Base-by-base conservation (phyloP, 2,329 filamentous ascomycete species). In the Venturia carpophila region DNA sequence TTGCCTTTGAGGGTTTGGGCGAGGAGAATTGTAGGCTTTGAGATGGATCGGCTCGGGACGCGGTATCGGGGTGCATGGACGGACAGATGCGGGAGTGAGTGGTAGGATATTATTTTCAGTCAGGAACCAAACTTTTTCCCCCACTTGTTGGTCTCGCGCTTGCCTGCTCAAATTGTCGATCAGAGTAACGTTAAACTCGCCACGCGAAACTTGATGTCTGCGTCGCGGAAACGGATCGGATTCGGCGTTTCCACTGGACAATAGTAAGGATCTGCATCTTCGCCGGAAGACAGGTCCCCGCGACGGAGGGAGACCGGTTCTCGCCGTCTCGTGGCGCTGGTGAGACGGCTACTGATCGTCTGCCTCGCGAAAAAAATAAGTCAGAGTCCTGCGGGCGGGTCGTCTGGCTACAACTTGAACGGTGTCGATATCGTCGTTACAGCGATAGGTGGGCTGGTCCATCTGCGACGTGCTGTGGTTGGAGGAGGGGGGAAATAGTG, bases 51-150 rank as follows among this genome's bases (percentile, higher is more conserved):
- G 7, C n/a, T 9, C 5, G 42, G 17, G n/a, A 24, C 19, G 45
- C 45, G 45, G 10, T 21, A 5, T 47, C 5, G n/a, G n/a, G 21
- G 49, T 30, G 15, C 52, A 58, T 58, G 27, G 52, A 37, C n/a
- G 52, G 17, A 58, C 19, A 37, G 27, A 4, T 7, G 21, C 37
- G 52, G 52, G 52, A 37, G 19, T 58, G 52, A 37, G 19, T 58
- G 52, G 52, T 37, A 58, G 30, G 30, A 58, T 58, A 58, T 58
- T 58, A 58, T 58, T 58, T 27, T 34, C 13, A 58, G 37, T 37
- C n/a, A 27, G 47, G 47, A 52, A 52, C 47, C 47, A 52, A 49
- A 7, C 45, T 10, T 10, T 19, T 19, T 45, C 17, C 19, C 30
- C 30, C 3, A 34, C 30, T 34, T 6, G 30, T 34, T 34, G 30